phyloP scores from a whole-genome alignment of 257 asterid species.

The Nicotiana noctiflora region DNA sequence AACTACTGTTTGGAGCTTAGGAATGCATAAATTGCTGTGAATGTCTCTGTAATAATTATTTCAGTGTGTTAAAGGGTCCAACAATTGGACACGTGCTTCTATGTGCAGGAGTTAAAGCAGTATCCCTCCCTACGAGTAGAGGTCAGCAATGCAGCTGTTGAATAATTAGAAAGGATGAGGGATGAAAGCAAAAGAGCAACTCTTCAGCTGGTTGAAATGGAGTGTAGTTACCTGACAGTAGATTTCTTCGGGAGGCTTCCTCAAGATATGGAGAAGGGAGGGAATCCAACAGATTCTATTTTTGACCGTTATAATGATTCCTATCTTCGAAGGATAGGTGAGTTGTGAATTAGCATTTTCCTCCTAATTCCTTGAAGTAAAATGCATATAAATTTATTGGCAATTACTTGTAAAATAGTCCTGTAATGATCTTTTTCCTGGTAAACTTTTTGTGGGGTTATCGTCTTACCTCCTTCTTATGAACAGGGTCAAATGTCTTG shows the following conservation, averaged over 20 bases:
- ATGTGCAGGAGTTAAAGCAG: constrained; percentile 64
- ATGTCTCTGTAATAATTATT: not conserved
- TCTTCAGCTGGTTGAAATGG: constrained; percentile 79
- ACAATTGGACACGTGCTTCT: not conserved
- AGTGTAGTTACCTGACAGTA: constrained; percentile 62
- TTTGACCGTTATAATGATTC: constrained; percentile 67
- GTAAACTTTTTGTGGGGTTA: not conserved
- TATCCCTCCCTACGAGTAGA: constrained; percentile 71
- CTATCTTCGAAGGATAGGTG: constrained; percentile 67
- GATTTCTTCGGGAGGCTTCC: constrained; percentile 89
- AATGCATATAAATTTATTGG: not conserved
- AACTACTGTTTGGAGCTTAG: not conserved
- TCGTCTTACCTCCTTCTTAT: not conserved
- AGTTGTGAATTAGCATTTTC: constrained; percentile 8
- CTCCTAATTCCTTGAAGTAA: not conserved
- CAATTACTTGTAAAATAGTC: not conserved
- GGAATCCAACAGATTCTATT: constrained; percentile 70
- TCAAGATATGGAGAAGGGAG: constrained; percentile 79
- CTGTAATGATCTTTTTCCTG: not conserved
- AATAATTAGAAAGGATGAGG: constrained; percentile 63
- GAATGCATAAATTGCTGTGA: not conserved
- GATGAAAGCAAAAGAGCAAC: constrained; percentile 74
- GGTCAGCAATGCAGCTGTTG: constrained; percentile 56
- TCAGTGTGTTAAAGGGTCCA: not conserved
- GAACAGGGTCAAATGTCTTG: constrained; percentile 58